Evolutionary conservation across 2,329 filamentous ascomycete genomes (phyloP), one percentile per base, ranked within the genome.

Genomic region (Xylariaceae sp.): DNA sequence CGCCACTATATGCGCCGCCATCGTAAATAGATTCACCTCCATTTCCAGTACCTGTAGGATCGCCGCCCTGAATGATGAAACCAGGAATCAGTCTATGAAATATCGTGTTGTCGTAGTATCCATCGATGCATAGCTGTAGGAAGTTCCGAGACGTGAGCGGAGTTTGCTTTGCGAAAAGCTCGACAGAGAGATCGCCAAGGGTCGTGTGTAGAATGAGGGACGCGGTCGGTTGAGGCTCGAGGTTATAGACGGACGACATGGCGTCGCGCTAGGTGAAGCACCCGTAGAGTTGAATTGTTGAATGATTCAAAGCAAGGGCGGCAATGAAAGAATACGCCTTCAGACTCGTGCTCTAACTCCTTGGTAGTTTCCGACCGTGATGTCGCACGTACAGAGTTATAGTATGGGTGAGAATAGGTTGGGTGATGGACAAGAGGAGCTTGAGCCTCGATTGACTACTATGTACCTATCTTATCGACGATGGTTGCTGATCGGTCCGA

Each of bases 71-170:
- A 10, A 97, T 76, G 58, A 99, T 89, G 71, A 99, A 99, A 48
- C 88, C 88, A 0, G 92, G 89, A 0, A 96, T 86, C 5, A 97
- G 79, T 21, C 94, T 89, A 74, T 99, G 94, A 74, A 99, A 99
- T 58, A 94, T 86, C 0, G 92, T 96, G 67, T 87, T 85, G 65
- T 90, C 86, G 76, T 97, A 99, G 76, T 97, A 97, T 63, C 91
- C 91, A 69, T 99, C 92, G 62, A 96, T 81, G 68, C 89, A 94
- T 67, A 92, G 87, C 71, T 99, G 94, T 36, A 99, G 80, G 72
- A 99, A 99, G 75, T 96, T 97, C 63, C 92, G 90, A 68, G 87
- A 91, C 22, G 94, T 88, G 58, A 96, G 79, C 8, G 94, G 94
- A 0, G 89, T 88, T 72, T 99, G 94, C 68, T 94, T 94, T 16